Base-by-base conservation (phyloP, 805 yeast genomes). In the Metschnikowia proteae region DNA sequence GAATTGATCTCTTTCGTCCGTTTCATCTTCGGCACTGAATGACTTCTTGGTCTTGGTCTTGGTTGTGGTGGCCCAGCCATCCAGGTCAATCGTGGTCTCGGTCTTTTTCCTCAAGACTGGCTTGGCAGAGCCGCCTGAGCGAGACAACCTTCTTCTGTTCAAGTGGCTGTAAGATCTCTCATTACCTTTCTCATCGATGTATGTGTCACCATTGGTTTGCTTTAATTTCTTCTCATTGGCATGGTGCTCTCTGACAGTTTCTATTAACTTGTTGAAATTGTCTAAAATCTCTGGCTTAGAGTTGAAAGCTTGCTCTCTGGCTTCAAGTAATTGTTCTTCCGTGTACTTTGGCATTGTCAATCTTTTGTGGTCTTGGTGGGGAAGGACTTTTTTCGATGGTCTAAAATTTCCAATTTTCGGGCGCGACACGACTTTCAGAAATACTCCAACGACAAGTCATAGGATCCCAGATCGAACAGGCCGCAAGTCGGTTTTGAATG, bases 31-130 rank as follows among this genome's bases (percentile, higher is more conserved):
- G 33, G 70, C 67, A 57, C 81, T 81, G 50, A 79, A 74, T 10
- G 77, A 70, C 50, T 73, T 73, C 58, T 71, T 76, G 41, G 72
- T 68, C 57, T 74, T 71, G 40, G 73, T 69, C 57, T 73, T 71
- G 45, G 75, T 69, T 54, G 78, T 68, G 23, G 92, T 84, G 49
- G 86, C 86, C 92, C 94, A 87, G 40, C 95, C 95, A 53, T 87
- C 92, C 49, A 83, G 86, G 62, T 86, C 95, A 32, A 84, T 78
- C 51, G 71, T 75, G 50, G 74, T 71, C 48, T 73, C 72, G 49
- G 76, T 71, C 67, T 78, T 78, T 62, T 79, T 82, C 62, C 83
- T 78, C 60, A 83, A 75, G 58, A 74, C 75, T 47, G 86, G 86
- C 57, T 63, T 66, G 30, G 57, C 38, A 43, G 57, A 54, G 39